Base-by-base conservation (phyloP, 441 rosid species). In the Hypseocharis bilobata region DNA sequence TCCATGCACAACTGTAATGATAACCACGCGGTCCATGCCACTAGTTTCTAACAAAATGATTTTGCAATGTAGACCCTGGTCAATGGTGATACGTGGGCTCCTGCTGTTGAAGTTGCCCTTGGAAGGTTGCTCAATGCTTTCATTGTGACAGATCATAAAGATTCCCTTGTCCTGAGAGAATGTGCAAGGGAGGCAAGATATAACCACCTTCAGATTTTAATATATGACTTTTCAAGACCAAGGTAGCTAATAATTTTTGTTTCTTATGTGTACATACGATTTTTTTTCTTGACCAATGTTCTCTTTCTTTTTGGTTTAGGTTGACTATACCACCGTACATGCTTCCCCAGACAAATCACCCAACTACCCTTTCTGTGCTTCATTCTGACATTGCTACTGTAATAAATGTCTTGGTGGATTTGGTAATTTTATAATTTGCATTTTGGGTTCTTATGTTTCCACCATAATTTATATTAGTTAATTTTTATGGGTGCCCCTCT, bases 81-180 rank as follows among this genome's bases (percentile, higher is more conserved):
- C 72, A 70, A 83, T 76, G 93, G 89, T 67, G 91, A 86, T 68
- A 77, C 69, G 54, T 91, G 99, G 99, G 99, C 88, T 76, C 80
- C 85, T 69, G 87, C 94, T 63, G 94, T 83, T 85, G 99, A 94
- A 75, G 83, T 80, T 81, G 96, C 99, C 44, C 66, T 94, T 61
- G 98, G 98, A 70, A 91, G 63, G 76, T 60, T 89, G 77, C 83
- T 91, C 27, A 91, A 94, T 83, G 98, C 98, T 76, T 94, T 94
- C 78, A 85, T 94, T 66, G 99, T 86, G 76, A 88, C 96, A 29
- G 82, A 84, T 74, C 96, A 89, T 70, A 83, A 74, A 70, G 99
- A 94, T 79, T 80, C 84, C 10, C 84, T 78, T 74, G 70, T 74
- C 73, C 84, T 94, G 63, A 83, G 91, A 82, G 60, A 74, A 70